Evolutionary conservation across 805 yeast species (phyloP), one percentile per base, ranked within the genome.

Genomic region (Yamadazyma phyllophila): DNA sequence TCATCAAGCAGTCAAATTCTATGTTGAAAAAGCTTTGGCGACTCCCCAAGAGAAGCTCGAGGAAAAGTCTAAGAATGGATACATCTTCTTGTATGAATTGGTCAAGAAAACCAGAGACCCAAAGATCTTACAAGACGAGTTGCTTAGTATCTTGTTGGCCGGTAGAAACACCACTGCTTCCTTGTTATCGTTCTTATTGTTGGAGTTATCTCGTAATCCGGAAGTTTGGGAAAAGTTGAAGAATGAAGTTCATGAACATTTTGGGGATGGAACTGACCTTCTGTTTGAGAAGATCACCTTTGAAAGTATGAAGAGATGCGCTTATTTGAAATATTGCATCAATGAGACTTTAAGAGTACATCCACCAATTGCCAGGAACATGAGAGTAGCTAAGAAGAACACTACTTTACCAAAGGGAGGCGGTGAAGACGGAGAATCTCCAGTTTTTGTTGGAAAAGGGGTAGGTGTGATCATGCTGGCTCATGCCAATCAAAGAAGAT

Each of bases 391-490:
- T 13, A 61, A 56, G 31, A 60, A 52, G 39, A 52, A 60, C 45
- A 60, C 65, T 2, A 58, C 60, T 3, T 49, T 63, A 16, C 67
- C 67, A 24, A 52, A 50, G 36, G 67, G 67, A 14, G 66, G 65
- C 9, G 70, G 70, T 4, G 44, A 46, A 6, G 59, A 62, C 40
- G 63, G 57, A 8, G 32, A 43, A 24, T 44, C 51, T 7, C 62
- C 63, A 35, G 56, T 57, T 10, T 67, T 69, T 43, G 63, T 77
- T 17, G 61, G 62, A 32, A 75, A 76, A 60, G 80, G 79, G 29
- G 63, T 69, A 27, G 53, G 53, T 13, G 69, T 76, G 26, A 55
- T 62, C 17, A 74, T 74, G 56, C 33, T 57, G 14, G 61, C 73
- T 8, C 69, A 67, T 52, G 53, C 68, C n/a, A 65, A 73, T 54